Conservation (phyloP, 257 asterid species). For the Nicotiana attenuata region DNA sequence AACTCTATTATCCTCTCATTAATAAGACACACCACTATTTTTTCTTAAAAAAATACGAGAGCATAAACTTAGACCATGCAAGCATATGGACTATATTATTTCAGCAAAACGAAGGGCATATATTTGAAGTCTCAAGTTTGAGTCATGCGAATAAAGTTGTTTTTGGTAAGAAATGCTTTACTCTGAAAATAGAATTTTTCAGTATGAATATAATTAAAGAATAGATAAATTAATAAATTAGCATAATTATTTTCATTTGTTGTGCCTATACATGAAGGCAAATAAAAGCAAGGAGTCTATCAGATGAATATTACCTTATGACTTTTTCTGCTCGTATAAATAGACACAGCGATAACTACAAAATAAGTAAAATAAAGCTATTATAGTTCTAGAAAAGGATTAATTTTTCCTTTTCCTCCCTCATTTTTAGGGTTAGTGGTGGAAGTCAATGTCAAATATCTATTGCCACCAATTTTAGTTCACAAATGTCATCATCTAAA, state of each 20-base stretch:
- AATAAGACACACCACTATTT: background rate
- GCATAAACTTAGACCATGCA: background rate
- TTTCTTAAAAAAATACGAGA: background rate
- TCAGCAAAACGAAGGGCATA: background rate
- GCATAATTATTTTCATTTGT: too few relatives aligned
- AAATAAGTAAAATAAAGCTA: background rate
- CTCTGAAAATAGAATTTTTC: too few relatives aligned
- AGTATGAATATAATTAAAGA: too few relatives aligned
- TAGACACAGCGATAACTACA: too few relatives aligned
- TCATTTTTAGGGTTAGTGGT: conserved; percentile 17
- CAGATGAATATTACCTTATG: too few relatives aligned
- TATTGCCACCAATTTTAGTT: conserved; percentile 33
- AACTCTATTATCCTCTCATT: background rate
- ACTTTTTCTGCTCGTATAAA: too few relatives aligned
- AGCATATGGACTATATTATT: background rate
- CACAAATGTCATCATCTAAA: conserved; percentile 37
- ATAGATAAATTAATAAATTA: too few relatives aligned
- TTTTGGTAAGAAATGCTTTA: too few relatives aligned
- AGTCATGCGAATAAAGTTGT: too few relatives aligned
- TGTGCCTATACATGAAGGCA: too few relatives aligned
- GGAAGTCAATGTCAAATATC: conserved; percentile 46
- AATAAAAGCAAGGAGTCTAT: too few relatives aligned
- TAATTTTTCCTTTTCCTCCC: background rate
- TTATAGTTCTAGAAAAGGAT: background rate
- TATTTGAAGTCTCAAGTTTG: too few relatives aligned